Base-by-base conservation (phyloP, 306 rosid species). In the Mucuna pruriens region DNA sequence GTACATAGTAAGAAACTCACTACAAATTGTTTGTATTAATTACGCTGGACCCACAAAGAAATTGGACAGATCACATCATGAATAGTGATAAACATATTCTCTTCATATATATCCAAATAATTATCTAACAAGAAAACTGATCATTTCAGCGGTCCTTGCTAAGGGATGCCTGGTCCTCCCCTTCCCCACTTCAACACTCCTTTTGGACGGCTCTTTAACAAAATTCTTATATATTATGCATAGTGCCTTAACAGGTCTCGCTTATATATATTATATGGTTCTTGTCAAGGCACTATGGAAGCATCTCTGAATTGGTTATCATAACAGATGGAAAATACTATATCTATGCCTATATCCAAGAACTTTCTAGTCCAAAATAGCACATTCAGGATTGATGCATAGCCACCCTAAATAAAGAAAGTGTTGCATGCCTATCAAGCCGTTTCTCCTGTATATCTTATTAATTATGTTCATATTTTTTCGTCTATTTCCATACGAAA, bases 91-190 rank as follows among this genome's bases (percentile, higher is more conserved):
- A 57, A 38, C 9, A 25, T 58, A 58, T 42, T 75, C 58, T 39
- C 42, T 20, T 22, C 26, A 57, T 42, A 60, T 25, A 57, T 42
- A 60, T 25, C 72, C 40, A 61, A 19, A 16, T 75, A 55, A 36
- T 45, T 68, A 55, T 69, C 61, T 17, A 79, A 40, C 36, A 65
- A 65, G 40, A 77, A 48, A 51, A 63, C 65, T 67, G 13, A 29
- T 71, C n/a, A 12, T 69, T 48, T 44, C 2, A 2, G 9, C 29
- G 66, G 84, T 61, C 79, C 79, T 72, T 71, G 46, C 66, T 10
- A 34, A 36, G 52, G 73, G 84, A 80, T 80, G 74, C 79, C 36
- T n/a, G n/a, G n/a, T 33, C 9, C 4, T 26, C 64, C 83, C 36
- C 77, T n/a, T n/a, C 20, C 45, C 75, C 25, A 64, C 26, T 57